Evolutionary conservation across 441 rosid species (phyloP).

Genomic region (Arabidopsis lyrata): DNA sequence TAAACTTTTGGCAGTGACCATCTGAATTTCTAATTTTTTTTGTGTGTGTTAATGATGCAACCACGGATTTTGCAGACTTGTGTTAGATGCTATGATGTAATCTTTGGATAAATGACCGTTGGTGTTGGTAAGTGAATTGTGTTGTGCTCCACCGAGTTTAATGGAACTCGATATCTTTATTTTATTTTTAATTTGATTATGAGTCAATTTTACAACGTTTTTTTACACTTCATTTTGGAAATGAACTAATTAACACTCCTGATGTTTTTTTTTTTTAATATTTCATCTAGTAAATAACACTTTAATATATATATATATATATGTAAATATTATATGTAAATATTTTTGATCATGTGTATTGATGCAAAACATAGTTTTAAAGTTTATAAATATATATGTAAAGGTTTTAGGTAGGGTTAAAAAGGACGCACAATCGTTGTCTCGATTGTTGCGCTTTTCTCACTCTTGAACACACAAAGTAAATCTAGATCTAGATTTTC

Average conservation of each 20-base stretch:
- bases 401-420: too few relatives aligned
- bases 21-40: neutral
- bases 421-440: too few relatives aligned
- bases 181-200: too few relatives aligned
- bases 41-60: constrained; percentile 3
- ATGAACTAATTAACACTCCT: neutral
- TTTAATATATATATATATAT: too few relatives aligned
- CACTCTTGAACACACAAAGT: too few relatives aligned
- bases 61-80: constrained; percentile 24
- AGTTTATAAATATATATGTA: too few relatives aligned
- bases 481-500: too few relatives aligned
- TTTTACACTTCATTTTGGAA: neutral
- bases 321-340: too few relatives aligned
- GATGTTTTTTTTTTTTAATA: too few relatives aligned
- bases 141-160: constrained; percentile 24
- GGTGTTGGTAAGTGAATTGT: constrained; percentile 25
- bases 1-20: constrained; percentile 37
- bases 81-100: constrained; percentile 33
- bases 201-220: neutral
- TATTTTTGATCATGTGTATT: too few relatives aligned
- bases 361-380: too few relatives aligned
- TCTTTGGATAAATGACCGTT: constrained; percentile 20
- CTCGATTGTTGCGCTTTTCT: too few relatives aligned
- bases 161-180: neutral
- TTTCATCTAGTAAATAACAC: neutral